A percentile compares a stretch with the other conserved stretches of the same genome.
Evolutionary conservation across 805 yeast genomes (phyloP).

Genomic region (Starmerella floricola): DNA sequence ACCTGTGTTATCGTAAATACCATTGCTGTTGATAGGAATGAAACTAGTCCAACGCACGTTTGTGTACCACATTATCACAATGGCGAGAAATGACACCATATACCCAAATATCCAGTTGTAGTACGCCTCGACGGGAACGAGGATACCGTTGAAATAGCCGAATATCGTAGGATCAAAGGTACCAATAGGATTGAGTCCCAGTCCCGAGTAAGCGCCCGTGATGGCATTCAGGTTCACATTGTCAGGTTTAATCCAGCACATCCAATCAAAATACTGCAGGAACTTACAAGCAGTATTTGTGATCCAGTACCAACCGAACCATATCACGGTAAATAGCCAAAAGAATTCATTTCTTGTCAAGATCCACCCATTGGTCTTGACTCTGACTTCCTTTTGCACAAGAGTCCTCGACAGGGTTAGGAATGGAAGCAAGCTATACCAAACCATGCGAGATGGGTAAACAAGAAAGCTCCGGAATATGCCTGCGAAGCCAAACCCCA

Average conservation of each 20-base stretch:
- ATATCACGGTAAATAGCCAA: slow-evolving; percentile 30
- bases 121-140: slow-evolving; percentile 8
- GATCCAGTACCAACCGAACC: too few species aligned
- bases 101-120: too few species aligned
- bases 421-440: slow-evolving; percentile 47
- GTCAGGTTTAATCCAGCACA: slow-evolving; percentile 42
- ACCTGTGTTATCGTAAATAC: slow-evolving; percentile 37
- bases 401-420: slow-evolving; percentile 37
- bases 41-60: slow-evolving; percentile 41
- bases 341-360: slow-evolving; percentile 43
- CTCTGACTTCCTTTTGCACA: slow-evolving; percentile 31
- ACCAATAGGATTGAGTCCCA: slow-evolving; percentile 41
- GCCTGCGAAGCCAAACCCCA: slow-evolving; percentile 60
- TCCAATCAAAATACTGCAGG: slow-evolving; percentile 50
- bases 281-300: slow-evolving; percentile 52
- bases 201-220: slow-evolving; percentile 39
- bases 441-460: slow-evolving; percentile 40
- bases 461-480: slow-evolving; percentile 46
- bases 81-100: slow-evolving; percentile 26
- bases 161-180: slow-evolving; percentile 34
- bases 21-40: slow-evolving; percentile 40
- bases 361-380: slow-evolving; percentile 46
- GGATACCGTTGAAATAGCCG: slow-evolving; percentile 6
- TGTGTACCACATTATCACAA: slow-evolving; percentile 32
- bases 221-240: slow-evolving; percentile 48